Percentiles rank a stretch among this genome's conserved stretches.
Evolutionary conservation across 2,329 filamentous ascomycete species (phyloP).

Genomic region (Calonectria montana): DNA sequence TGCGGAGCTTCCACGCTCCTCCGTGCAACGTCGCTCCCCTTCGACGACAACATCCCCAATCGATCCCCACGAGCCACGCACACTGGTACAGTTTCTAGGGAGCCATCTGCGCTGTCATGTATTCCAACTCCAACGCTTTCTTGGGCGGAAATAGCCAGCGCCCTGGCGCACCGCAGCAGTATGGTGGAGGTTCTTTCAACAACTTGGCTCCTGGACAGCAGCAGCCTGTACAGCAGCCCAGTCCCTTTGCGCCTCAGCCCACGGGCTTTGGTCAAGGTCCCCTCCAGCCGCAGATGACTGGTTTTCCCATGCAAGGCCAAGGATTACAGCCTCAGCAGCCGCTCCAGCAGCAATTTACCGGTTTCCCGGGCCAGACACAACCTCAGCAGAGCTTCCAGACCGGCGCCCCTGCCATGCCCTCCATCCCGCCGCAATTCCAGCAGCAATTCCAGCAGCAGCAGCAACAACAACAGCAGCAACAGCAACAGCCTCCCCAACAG

Average conservation of each 20-base stretch:
- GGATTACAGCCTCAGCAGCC: slow-evolving; percentile 68
- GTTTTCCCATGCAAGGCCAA: slow-evolving; percentile 65
- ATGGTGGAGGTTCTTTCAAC: slow-evolving; percentile 59
- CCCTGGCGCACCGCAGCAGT: slow-evolving; percentile 68
- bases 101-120: slow-evolving; percentile 69
- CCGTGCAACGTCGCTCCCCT: slow-evolving; percentile 16
- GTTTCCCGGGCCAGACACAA: slow-evolving; percentile 63
- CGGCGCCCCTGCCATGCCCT: slow-evolving; percentile 68
- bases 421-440: slow-evolving; percentile 70
- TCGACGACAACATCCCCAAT: slow-evolving; percentile 22
- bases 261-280: slow-evolving; percentile 67
- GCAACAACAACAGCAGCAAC: slow-evolving; percentile 61
- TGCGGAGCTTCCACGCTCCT: slow-evolving; percentile 43
- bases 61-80: slow-evolving; percentile 28
- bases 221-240: slow-evolving; percentile 62
- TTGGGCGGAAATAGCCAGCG: slow-evolving; percentile 82
- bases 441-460: slow-evolving; percentile 69
- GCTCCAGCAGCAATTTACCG: slow-evolving; percentile 76
- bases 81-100: slow-evolving; percentile 24
- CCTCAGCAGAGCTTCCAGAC: slow-evolving; percentile 72
- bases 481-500: slow-evolving; percentile 57
- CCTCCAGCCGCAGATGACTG: slow-evolving; percentile 69
- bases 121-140: slow-evolving; percentile 88
- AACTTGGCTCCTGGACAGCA: slow-evolving; percentile 56
- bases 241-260: slow-evolving; percentile 68